These are phyloP conservation scores for Wakefieldia striispora DNA, from an alignment of 768 basidiomycete species.

Conservation along the genomic window DNA sequence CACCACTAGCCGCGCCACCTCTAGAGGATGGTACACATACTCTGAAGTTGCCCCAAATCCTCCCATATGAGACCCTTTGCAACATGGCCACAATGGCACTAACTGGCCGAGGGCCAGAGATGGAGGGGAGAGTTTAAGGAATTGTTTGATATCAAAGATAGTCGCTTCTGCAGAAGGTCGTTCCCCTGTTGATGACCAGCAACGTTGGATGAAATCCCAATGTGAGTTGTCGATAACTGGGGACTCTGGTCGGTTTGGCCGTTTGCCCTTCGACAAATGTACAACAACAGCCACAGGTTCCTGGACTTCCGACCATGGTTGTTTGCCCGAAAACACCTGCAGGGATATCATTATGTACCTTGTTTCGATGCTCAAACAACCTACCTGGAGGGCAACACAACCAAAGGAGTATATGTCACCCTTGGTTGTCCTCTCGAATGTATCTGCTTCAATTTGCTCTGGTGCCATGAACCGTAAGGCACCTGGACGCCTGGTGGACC, in stretches of 20 bases:
- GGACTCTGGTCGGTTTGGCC: not conserved
- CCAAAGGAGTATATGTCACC: not conserved
- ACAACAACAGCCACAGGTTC: slow-evolving; percentile 4
- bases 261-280: not conserved
- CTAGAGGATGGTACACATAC: too few relatives aligned
- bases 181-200: not conserved
- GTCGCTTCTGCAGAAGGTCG: not conserved
- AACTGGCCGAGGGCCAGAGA: not conserved
- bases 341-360: not conserved
- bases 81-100: not conserved
- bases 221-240: not conserved
- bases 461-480: slow-evolving; percentile 45
- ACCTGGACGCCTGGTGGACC: slow-evolving; percentile 29
- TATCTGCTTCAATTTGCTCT: slow-evolving; percentile 16
- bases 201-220: not conserved
- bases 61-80: too few relatives aligned
- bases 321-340: not conserved
- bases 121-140: not conserved
- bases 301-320: not conserved
- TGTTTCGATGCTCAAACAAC: not conserved
- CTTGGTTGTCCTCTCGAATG: not conserved
- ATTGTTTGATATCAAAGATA: not conserved
- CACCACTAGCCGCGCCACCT: too few relatives aligned
- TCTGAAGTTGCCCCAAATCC: not conserved
- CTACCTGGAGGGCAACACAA: slow-evolving; percentile 29